These are phyloP conservation scores for Acacia concinna DNA, from an alignment of 331 rosid species.

Conservation along the genomic window DNA sequence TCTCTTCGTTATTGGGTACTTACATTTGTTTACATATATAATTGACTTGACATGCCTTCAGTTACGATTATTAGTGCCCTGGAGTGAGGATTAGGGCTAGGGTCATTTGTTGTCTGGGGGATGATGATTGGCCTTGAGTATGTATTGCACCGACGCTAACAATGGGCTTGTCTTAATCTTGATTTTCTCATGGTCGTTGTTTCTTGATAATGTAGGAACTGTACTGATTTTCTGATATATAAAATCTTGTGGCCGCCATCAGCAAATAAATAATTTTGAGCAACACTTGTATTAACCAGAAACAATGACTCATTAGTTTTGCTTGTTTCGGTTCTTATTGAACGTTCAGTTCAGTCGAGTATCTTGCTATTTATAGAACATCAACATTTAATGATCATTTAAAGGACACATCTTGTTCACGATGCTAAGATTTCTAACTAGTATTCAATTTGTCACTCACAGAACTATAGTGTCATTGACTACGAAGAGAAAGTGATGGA, in stretches of 20 bases:
- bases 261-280: neutral
- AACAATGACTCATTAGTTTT: neutral
- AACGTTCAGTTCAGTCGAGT: conserved; percentile 3
- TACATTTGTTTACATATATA: neutral
- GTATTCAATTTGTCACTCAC: conserved; percentile 44
- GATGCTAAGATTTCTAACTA: conserved; percentile 16
- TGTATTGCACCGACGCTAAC: neutral
- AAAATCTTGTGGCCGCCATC: neutral
- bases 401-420: neutral
- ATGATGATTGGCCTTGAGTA: neutral
- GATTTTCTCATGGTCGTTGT: neutral
- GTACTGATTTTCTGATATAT: neutral
- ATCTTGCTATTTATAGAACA: conserved; percentile 23
- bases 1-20: conserved; percentile 93
- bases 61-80: neutral
- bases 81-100: neutral
- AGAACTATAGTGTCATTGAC: conserved; percentile 85
- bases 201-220: conserved; percentile 20
- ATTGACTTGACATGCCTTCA: neutral
- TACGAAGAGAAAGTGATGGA: conserved; percentile 88
- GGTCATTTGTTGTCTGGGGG: neutral
- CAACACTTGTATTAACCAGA: neutral
- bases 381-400: conserved; percentile 15
- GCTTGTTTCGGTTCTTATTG: neutral
- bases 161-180: neutral